phyloP scores from a whole-genome alignment of 257 asterid genomes.

The Dorcoceras hygrometricum region DNA sequence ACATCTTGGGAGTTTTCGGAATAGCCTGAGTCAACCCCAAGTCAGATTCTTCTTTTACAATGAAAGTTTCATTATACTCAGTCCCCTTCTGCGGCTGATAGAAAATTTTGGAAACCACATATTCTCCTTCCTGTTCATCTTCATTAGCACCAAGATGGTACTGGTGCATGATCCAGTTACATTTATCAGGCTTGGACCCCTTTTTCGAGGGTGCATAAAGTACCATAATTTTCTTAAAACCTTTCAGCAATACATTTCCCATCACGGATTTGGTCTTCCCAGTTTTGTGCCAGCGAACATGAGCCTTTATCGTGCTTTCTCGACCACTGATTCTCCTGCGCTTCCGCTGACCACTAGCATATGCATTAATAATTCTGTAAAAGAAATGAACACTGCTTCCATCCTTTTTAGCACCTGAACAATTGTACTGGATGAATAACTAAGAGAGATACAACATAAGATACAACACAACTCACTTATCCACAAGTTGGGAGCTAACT shows the following conservation, averaged over 20 bases:
- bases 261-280: constrained; percentile 68
- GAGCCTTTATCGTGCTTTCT: constrained; percentile 19
- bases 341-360: constrained; percentile 73
- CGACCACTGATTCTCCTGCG: constrained; percentile 61
- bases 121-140: constrained; percentile 69
- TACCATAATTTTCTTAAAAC: constrained; percentile 91
- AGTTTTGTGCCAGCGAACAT: constrained; percentile 91
- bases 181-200: constrained; percentile 60
- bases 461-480: background rate
- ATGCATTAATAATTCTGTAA: constrained; percentile 57
- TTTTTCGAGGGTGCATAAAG: constrained; percentile 49
- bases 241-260: constrained; percentile 60
- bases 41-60: constrained; percentile 44
- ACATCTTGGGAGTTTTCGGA: constrained; percentile 73
- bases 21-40: constrained; percentile 28
- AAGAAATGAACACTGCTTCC: constrained; percentile 87
- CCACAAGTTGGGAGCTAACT: constrained; percentile 16
- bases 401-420: constrained; percentile 74
- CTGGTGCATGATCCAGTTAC: constrained; percentile 94
- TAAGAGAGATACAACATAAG: no score
- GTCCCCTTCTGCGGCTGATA: constrained; percentile 62
- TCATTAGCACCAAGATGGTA: constrained; percentile 70
- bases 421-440: constrained; percentile 5
- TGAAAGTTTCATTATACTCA: constrained; percentile 27
- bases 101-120: constrained; percentile 68